A percentile compares a stretch with the other conserved stretches of the same genome.
These are phyloP conservation scores for Apocynum venetum DNA, from an alignment of 257 asterid genomes.

Conservation along the genomic window DNA sequence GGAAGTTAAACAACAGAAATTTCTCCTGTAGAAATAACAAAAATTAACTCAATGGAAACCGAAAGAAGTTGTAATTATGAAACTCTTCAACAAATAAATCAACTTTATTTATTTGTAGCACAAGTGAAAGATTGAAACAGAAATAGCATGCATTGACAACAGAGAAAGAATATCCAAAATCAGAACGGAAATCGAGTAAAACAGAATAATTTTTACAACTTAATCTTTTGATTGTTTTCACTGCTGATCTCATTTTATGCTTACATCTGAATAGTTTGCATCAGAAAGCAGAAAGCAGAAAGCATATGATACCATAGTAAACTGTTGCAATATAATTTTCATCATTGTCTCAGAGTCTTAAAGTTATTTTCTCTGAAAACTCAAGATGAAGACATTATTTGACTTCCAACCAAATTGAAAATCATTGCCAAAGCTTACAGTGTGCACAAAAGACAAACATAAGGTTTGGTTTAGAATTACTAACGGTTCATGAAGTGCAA, in stretches of 20 bases:
- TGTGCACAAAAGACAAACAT: background rate
- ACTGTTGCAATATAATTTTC: background rate
- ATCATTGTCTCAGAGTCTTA: background rate
- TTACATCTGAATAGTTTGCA: background rate
- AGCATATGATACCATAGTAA: background rate
- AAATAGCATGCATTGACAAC: background rate
- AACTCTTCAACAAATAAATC: background rate
- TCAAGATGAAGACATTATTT: background rate
- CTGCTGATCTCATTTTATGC: background rate
- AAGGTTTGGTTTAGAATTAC: background rate
- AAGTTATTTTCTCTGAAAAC: background rate
- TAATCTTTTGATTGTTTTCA: background rate
- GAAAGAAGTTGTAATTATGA: background rate
- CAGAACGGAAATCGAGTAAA: background rate
- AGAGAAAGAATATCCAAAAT: background rate
- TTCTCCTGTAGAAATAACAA: background rate
- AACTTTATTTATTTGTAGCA: background rate
- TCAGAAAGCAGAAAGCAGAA: background rate
- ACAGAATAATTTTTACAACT: too few relatives aligned
- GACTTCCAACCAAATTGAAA: background rate
- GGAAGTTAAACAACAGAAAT: background rate
- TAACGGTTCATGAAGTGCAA: background rate
- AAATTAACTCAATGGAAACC: background rate
- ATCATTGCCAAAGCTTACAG: background rate
- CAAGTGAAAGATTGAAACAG: background rate